phyloP scores from a whole-genome alignment of 345 rosid species.

The Lenwebbia sp. region DNA sequence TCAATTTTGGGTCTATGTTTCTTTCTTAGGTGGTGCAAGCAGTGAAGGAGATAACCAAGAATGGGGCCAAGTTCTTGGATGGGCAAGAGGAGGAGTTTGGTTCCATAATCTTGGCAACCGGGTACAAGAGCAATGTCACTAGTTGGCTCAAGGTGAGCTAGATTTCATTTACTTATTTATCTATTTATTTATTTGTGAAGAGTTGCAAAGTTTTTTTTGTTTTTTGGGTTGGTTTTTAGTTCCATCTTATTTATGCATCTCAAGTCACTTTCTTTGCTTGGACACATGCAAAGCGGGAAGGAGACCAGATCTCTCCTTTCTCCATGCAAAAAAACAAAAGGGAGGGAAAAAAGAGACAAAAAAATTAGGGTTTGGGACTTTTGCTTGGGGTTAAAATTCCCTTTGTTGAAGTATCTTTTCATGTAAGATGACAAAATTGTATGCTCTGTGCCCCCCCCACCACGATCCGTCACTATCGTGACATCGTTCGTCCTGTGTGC shows the following conservation, averaged over 20 bases:
- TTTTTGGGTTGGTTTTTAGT: conserved; percentile 16
- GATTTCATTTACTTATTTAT: neutral
- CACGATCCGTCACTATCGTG: conserved; percentile 6
- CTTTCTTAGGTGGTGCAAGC: conserved; percentile 17
- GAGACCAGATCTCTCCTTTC: conserved; percentile 23
- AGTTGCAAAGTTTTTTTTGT: neutral
- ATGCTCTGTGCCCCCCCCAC: neutral
- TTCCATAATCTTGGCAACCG: conserved; percentile 35
- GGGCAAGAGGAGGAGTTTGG: conserved; percentile 28
- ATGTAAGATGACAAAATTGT: neutral
- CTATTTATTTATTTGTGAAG: neutral
- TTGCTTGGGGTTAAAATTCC: conserved; percentile 6
- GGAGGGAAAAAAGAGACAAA: neutral
- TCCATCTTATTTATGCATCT: conserved; percentile 28
- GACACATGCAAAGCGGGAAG: conserved; percentile 14
- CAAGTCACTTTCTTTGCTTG: conserved; percentile 26
- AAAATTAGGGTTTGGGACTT: neutral
- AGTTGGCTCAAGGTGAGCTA: conserved; percentile 30
- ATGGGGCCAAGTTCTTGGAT: conserved; percentile 29
- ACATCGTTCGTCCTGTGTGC: neutral
- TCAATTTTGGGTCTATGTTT: neutral
- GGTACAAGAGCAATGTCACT: conserved; percentile 31
- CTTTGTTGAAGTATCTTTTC: neutral
- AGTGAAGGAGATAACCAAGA: conserved; percentile 16
- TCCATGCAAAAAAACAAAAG: conserved; percentile 27